Evolutionary conservation across 202 grass and related monocot species (phyloP), one percentile per base, ranked within the genome.

Genomic region (Setaria italica): DNA sequence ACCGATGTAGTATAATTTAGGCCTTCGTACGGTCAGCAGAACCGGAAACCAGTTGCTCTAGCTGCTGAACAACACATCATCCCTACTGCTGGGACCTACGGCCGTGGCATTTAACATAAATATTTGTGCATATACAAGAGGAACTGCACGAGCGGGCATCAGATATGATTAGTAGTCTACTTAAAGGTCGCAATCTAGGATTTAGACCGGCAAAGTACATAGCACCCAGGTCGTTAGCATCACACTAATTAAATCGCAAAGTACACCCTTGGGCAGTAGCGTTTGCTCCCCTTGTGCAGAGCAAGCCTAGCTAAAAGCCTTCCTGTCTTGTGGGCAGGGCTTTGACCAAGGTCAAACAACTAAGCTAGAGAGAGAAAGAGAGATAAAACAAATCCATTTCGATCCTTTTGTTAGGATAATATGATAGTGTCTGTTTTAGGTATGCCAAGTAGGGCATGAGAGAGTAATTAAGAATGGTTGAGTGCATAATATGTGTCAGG

Each of bases 131-230:
- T 25, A 25, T 25, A 25, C 2, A 58, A 29, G 65, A 35, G 17
- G 21, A 29, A 34, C 47, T 76, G 12, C 72, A 75, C 60, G 69
- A 75, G 60, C 17, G 60, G 68, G 50, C 51, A 42, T 30, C 25
- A 76, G 84, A 76, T 21, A 85, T 69, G 70, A 58, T 50, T 84
- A 89, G 49, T 14, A 80, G 47, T 21, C 56, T 81, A 37, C 72
- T 55, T 75, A 80, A 69, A 85, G 70, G 69, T 70, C 41, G 9
- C 57, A 85, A 76, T 89, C 82, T 85, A 89, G 87, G 76, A 76
- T 72, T 87, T 85, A 85, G 82, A 59, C 58, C 59, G 32, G 16
- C 45, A 80, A 88, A 84, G 81, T 56, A 50, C 29, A 33, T 21
- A 9, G 21, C 8, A 5, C 49, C 66, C 32, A 68, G 41, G 80